A percentile compares a stretch with the other conserved stretches of the same genome.
These are phyloP conservation scores for Colletotrichum eremochloae DNA, from an alignment of 2,329 filamentous ascomycete species.

Conservation along the genomic window DNA sequence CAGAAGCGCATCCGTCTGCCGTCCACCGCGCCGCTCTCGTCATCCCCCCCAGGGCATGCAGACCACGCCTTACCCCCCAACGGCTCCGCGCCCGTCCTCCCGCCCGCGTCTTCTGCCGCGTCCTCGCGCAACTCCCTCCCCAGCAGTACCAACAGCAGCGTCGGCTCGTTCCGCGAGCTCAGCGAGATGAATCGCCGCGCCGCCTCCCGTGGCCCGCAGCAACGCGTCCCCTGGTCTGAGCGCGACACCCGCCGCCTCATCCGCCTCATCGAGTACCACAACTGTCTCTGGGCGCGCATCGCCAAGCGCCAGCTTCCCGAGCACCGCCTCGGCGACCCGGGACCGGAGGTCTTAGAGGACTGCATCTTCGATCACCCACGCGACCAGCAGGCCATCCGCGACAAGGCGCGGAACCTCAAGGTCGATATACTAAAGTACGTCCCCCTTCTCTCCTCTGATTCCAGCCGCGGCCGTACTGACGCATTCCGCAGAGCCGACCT, in stretches of 20 bases:
- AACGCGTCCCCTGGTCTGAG: slow-evolving; percentile 57
- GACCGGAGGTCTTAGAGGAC: slow-evolving; percentile 41
- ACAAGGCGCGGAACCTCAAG: slow-evolving; percentile 71
- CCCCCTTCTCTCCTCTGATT: not conserved
- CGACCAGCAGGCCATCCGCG: slow-evolving; percentile 68
- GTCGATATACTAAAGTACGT: slow-evolving; percentile 62
- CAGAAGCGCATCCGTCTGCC: slow-evolving; percentile 20
- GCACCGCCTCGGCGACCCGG: not conserved
- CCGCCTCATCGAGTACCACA: slow-evolving; percentile 54
- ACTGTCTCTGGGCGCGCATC: slow-evolving; percentile 57
- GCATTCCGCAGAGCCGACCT: slow-evolving; percentile 50
- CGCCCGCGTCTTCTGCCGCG: slow-evolving; percentile 35
- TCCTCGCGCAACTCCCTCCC: slow-evolving; percentile 44
- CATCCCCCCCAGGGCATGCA: not conserved
- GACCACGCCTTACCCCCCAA: slow-evolving; percentile 10
- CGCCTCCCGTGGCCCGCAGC: slow-evolving; percentile 39
- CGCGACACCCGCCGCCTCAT: slow-evolving; percentile 59
- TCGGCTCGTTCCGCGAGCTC: slow-evolving; percentile 44
- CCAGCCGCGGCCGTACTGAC: slow-evolving; percentile 43
- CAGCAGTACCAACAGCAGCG: slow-evolving; percentile 47
- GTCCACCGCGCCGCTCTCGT: slow-evolving; percentile 4
- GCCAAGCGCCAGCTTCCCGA: slow-evolving; percentile 43
- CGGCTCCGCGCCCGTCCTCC: slow-evolving; percentile 35
- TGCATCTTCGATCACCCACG: slow-evolving; percentile 59
- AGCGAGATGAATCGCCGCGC: slow-evolving; percentile 30